Evolutionary conservation across 108 stramenopile genomes (phyloP), one percentile per base, ranked within the genome.

Genomic region (Cyclotella distinguenda): DNA sequence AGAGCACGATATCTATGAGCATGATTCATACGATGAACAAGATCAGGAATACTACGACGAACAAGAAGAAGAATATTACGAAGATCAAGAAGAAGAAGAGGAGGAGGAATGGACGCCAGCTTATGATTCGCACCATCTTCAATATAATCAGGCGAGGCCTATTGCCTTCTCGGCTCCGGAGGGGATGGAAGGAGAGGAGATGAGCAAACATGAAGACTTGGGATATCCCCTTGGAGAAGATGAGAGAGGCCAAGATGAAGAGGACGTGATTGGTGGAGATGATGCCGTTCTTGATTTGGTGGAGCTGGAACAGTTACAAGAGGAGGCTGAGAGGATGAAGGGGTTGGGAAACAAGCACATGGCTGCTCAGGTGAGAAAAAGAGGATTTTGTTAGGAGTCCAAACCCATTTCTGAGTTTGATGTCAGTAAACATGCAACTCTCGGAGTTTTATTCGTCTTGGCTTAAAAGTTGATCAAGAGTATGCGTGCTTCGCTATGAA

Each of bases 291-390:
- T 89, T 52, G 90, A 91, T 83, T 59, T 86, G 66, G 90, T 75
- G 26, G 87, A 91, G 55, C 58, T 91, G 43, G 87, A 89, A 57
- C 86, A 89, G 35, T 64, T 88, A 18, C 87, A 89, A 23, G 68
- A 88, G 49, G 92, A 93, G 68, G 92, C 92, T 1, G 92, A 93
- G 60, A 77, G 84, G 18, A 90, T 89, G 92, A 93, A 93, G 67
- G 88, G 85, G 6, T 56, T 90, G 38, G 93, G 93, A 32, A 94
- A 94, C 66, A 87, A 89, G 27, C 93, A 94, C 78, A 94, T 94
- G 93, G 89, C 89, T 32, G 83, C 87, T 21, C 88, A 91, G 82
- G 88, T 89, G 62, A 49, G 84, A n/a, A n/a, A n/a, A n/a, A n/a
- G n/a, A n/a, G n/a, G n/a, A n/a, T n/a, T n/a, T n/a, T n/a, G n/a